Evolutionary conservation across 2,329 filamentous ascomycete genomes (phyloP).

Genomic region (Zasmidium citrigriseum): DNA sequence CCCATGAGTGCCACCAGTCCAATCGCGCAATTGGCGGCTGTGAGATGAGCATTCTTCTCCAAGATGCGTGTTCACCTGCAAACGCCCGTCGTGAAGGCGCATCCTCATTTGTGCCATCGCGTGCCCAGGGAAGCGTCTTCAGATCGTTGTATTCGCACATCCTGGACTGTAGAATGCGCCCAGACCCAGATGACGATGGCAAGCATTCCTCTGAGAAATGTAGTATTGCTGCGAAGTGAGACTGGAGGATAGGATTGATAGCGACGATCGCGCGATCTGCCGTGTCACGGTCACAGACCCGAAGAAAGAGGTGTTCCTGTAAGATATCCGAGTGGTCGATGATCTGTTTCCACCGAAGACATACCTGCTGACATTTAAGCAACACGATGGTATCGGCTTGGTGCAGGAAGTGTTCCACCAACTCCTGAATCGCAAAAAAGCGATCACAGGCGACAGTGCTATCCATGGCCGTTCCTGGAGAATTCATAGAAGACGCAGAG

Average conservation of each 20-base stretch:
- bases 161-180: neutral
- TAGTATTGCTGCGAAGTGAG: conserved; percentile 8
- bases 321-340: conserved; percentile 4
- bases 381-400: conserved; percentile 6
- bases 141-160: conserved; percentile 4
- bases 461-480: too few relatives aligned
- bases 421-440: conserved; percentile 18
- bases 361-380: conserved; percentile 16
- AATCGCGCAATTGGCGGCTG: conserved; percentile 14
- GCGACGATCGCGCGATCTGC: neutral
- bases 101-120: conserved; percentile 1
- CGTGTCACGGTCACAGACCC: neutral
- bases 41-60: conserved; percentile 17
- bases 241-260: conserved; percentile 8
- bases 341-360: conserved; percentile 8
- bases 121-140: conserved; percentile 8
- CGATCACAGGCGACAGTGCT: conserved; percentile 8
- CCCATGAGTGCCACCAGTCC: conserved; percentile 20
- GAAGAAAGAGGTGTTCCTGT: conserved; percentile 12
- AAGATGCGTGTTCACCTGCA: conserved; percentile 13
- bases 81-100: conserved; percentile 9
- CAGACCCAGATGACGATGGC: neutral
- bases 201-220: neutral
- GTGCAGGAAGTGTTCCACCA: conserved; percentile 12
- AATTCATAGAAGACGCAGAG: too few relatives aligned